Evolutionary conservation across 1,284 basidiomycete species (phyloP).

Genomic region (Puccinia hordei): DNA sequence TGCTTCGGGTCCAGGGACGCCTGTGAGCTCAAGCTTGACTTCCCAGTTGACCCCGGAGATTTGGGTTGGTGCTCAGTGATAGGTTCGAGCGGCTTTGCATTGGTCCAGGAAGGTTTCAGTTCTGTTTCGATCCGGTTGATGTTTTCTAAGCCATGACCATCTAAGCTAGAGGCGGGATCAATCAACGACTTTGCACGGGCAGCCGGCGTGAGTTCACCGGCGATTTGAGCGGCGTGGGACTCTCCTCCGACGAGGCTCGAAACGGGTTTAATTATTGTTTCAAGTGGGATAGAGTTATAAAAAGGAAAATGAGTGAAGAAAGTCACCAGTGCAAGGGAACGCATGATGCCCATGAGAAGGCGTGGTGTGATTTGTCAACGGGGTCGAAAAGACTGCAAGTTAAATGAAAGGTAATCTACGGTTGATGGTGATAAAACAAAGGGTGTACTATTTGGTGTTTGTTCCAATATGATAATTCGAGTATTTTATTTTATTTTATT

Average conservation of each 20-base stretch:
- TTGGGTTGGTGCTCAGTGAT: background rate
- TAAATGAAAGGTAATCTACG: background rate
- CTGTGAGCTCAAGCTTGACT: background rate
- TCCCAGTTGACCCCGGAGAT: background rate
- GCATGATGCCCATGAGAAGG: background rate
- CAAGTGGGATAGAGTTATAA: background rate
- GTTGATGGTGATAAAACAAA: background rate
- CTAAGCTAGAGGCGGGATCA: too few species aligned
- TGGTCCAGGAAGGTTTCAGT: too few species aligned
- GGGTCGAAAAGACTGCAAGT: background rate
- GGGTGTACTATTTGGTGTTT: too few species aligned
- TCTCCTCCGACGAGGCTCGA: too few species aligned
- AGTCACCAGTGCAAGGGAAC: background rate
- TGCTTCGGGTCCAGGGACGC: background rate
- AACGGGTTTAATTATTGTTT: too few species aligned
- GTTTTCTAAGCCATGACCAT: too few species aligned
- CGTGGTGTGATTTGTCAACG: background rate
- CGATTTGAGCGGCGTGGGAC: too few species aligned
- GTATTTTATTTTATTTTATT: too few species aligned
- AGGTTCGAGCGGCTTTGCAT: background rate
- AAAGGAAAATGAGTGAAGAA: background rate
- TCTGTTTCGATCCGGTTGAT: too few species aligned
- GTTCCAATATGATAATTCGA: too few species aligned
- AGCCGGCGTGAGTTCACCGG: too few species aligned
- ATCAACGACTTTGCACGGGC: too few species aligned